Base-by-base conservation (phyloP, 78 protist genomes). In the Bodo saltans region DNA sequence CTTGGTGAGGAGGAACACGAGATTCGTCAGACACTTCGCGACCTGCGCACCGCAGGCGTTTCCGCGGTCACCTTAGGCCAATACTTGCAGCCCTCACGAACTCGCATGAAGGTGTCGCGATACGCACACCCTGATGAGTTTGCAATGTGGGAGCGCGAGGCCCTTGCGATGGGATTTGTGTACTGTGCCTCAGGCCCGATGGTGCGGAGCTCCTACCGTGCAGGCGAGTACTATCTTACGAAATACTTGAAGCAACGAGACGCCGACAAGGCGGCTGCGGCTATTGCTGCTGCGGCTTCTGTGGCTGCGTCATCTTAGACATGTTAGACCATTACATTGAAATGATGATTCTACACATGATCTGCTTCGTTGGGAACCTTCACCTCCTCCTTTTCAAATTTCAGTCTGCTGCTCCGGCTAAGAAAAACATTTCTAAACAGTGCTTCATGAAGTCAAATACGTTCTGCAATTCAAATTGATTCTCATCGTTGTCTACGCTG, bases 1-100 rank as follows among this genome's bases (percentile, higher is more conserved):
- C 73, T 86, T 32, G 98, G 98, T 27, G 98, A 95, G 91, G 72
- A 70, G 26, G 88, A 85, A 29, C 94, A 85, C 21, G 95, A 93
- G 75, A 90, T 95, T 17, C 3, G 39, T 28, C 92, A 90, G 79
- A 87, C 97, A 23, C 23, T 92, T 89, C 12, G 68, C 42, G 95
- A 90, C 79, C 87, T 93, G 41, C 85, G 88, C 37, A 70, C 0
- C 12, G 86, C 78, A 3, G 92, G 73, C 21, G 95, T 92, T 40
- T 93, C 89, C 82, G 67, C 83, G 35, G 42, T 92, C 72, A 92
- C 95, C 39, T 42, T 92, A 1, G 95, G 95, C 0, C 95, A 92
- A 70, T 92, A 92, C 83, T 67, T 89, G 78, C 90, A 81, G 35
- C 95, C 95, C 28, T 84, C 90, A 0, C 41, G 68, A 72, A 4